Percentiles rank a stretch among this genome's conserved stretches.
Conservation (phyloP, 306 rosid species). For the Quercus variabilis region DNA sequence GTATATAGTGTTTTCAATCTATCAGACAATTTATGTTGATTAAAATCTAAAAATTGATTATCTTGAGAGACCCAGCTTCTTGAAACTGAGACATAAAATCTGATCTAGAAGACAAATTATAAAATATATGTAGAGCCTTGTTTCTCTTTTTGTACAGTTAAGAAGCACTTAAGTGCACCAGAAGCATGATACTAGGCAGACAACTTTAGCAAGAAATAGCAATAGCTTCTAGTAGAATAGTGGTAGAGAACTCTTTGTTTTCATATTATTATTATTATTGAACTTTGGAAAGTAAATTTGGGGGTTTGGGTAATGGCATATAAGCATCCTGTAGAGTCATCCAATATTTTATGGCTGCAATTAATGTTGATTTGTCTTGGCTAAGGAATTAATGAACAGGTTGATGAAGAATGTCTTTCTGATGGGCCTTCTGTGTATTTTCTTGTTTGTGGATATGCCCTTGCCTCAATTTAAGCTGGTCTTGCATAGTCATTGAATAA, state of each 20-base stretch:
- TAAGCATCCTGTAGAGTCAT: not conserved
- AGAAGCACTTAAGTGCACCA: not conserved
- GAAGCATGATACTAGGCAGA: not conserved
- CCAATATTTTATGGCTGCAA: not conserved
- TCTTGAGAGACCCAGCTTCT: not conserved
- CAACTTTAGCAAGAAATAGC: not conserved
- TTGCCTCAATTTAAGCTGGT: not conserved
- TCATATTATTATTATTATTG: not conserved
- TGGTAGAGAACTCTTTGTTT: not conserved
- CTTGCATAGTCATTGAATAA: not conserved
- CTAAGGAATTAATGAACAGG: not conserved
- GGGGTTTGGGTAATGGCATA: not conserved
- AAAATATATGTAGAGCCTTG: not conserved
- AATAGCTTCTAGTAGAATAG: not conserved
- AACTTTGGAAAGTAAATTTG: not conserved
- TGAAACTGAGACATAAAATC: not conserved
- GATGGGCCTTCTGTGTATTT: not conserved
- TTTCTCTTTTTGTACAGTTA: not conserved
- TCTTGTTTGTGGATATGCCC: not conserved
- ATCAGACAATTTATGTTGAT: not conserved
- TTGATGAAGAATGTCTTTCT: not conserved
- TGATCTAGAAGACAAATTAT: not conserved
- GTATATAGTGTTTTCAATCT: not conserved
- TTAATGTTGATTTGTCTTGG: not conserved
- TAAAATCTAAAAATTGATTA: not conserved